Evolutionary conservation across 2,329 filamentous ascomycete species (phyloP), one percentile per base, ranked within the genome.

Genomic region (Fusarium dlaminii): DNA sequence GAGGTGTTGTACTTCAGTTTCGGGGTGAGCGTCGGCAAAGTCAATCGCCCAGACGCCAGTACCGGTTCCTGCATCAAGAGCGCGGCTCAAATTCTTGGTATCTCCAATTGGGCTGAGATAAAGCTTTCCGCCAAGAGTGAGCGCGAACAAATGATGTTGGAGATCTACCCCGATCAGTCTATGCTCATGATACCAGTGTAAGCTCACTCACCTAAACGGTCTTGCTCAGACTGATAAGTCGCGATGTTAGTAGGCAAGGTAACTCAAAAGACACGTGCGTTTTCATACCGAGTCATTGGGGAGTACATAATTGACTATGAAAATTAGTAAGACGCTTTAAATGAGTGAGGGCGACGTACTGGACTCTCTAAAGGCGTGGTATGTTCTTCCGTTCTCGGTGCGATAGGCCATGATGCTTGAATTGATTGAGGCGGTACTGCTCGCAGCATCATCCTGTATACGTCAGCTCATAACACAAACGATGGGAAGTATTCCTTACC

Each of bases 31-130:
- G 15, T 81, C 80, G 10, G 79, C 79, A 70, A 87, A 83, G 63
- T 87, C 86, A 15, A 87, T 83, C 8, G 82, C 82, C 83, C 84
- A 85, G 14, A 82, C 78, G 24, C 86, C 86, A 6, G 86, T 88
- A 0, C 86, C 86, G 4, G 85, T 87, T n/a, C 86, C 86, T 32
- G 86, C 75, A 75, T 88, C 87, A 3, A 88, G 79, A 13, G 84
- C 79, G 8, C 78, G 79, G 11, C 67, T 56, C 17, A 80, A 52
- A 3, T 73, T 75, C 20, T 56, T 76, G 9, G 78, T 66, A 17
- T 63, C 66, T 12, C 65, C 74, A 8, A 73, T 57, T 1, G 83
- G 83, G 4, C 73, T 75, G 0, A 78, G 45, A 42, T 73, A 79
- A 0, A 83, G 75, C 46, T 79, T 80, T 17, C 78, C 77, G 2